Base-by-base conservation (phyloP, 2,329 filamentous ascomycete species). In the Paracorniculantispora psalliotae region DNA sequence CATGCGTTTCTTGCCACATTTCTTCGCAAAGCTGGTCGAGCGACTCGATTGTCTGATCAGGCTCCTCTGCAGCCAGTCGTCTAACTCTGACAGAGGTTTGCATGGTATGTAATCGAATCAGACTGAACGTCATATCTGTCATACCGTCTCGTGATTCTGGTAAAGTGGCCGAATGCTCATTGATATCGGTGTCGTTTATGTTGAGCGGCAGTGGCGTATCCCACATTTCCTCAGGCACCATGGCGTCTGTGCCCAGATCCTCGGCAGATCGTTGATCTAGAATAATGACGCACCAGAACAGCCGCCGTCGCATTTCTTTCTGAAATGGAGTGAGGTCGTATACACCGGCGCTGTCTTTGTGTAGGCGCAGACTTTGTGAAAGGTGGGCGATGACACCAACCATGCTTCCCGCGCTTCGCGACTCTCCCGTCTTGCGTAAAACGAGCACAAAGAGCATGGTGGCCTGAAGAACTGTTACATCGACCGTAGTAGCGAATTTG, bases 261-360 rank as follows among this genome's bases (percentile, higher is more conserved):
- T 83, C 80, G 12, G 80, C 74, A 0, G 77, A 75, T 10, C 78
- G 76, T 35, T 76, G 71, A 62, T 87, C 84, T 1, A 85, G 72
- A 21, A 83, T 75, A 26, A 84, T 69, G 17, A 86, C 75, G 65
- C 84, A 79, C 75, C 81, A 84, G 78, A 83, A 87, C 0, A 86
- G 68, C 1, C 84, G 75, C 4, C 83, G 76, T 21, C 83, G 77
- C 68, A 85, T 77, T 68, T 86, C 80, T 2, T 75, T 74, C 59
- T 85, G 79, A 60, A 82, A 86, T 0, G 79, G 75, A 1, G 59
- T 44, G 17, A 60, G 37, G n/a, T 44, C 17, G 9, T 25, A 23
- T 15, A 57, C 10, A 13, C 41, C 51, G 2, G 35, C 47, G 8
- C 59, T 46, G 17, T 60, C 59, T 12, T 44, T 50, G 28, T 60